Percentiles rank a stretch among this genome's conserved stretches.
Conservation (phyloP, 1,284 basidiomycete species). For the Irpex lacteus region DNA sequence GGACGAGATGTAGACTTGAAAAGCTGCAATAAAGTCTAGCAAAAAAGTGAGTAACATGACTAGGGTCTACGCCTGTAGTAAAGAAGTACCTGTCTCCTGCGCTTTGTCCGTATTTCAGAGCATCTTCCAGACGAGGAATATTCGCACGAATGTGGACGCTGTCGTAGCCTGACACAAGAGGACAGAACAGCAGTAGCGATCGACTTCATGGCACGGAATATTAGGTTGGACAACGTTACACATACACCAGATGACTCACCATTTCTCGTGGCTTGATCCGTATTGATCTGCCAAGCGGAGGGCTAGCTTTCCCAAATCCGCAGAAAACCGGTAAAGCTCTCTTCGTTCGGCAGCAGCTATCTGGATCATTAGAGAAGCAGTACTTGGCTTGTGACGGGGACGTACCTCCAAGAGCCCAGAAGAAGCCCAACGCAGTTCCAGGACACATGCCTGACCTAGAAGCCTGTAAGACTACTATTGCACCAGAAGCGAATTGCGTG, state of each 20-base stretch:
- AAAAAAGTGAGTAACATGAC: background rate
- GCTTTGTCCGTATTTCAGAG: constrained; percentile 60
- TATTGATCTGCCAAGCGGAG: constrained; percentile 60
- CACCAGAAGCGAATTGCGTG: constrained; percentile 1
- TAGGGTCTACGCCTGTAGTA: too few species aligned
- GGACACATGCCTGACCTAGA: constrained; percentile 61
- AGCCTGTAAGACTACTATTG: background rate
- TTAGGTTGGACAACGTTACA: background rate
- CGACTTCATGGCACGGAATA: constrained; percentile 37
- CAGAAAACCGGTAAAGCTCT: constrained; percentile 63
- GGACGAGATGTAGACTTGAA: constrained; percentile 49
- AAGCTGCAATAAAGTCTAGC: constrained; percentile 59
- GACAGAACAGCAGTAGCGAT: constrained; percentile 55
- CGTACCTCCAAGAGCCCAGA: constrained; percentile 65
- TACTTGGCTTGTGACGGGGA: background rate
- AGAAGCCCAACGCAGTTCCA: constrained; percentile 65
- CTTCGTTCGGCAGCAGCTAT: constrained; percentile 56
- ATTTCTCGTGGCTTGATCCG: constrained; percentile 64
- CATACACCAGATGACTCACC: constrained; percentile 35
- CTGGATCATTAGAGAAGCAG: constrained; percentile 8
- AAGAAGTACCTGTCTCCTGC: constrained; percentile 57
- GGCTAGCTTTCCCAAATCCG: constrained; percentile 63
- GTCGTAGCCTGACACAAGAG: constrained; percentile 66
- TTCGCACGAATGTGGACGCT: constrained; percentile 62
- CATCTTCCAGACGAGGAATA: constrained; percentile 57